Percentiles rank a stretch among this genome's conserved stretches.
Evolutionary conservation across 108 stramenopile species (phyloP).

Genomic region (Nitzschia sp.): DNA sequence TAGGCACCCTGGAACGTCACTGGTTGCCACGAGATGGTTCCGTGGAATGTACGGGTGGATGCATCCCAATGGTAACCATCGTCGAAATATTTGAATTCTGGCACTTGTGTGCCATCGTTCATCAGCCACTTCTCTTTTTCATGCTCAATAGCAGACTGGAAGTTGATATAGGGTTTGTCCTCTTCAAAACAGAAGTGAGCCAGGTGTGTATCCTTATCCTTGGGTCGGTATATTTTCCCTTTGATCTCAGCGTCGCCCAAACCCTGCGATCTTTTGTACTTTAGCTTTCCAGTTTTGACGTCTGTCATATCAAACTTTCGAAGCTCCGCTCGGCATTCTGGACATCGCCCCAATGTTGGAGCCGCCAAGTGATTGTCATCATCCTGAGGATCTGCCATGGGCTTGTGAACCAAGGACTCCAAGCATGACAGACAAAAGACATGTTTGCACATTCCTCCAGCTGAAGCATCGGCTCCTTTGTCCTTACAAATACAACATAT

Average conservation of each 20-base stretch:
- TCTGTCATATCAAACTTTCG: conserved; percentile 28
- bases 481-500: conserved; percentile 31
- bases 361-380: conserved; percentile 24
- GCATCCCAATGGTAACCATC: conserved; percentile 17
- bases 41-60: conserved; percentile 21
- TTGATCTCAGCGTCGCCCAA: neutral
- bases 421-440: conserved; percentile 20
- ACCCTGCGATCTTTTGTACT: neutral
- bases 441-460: conserved; percentile 19
- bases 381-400: conserved; percentile 8
- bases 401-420: conserved; percentile 14
- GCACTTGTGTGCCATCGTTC: conserved; percentile 19
- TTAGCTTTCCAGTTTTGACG: conserved; percentile 12
- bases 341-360: conserved; percentile 25
- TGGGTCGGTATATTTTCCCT: conserved; percentile 19
- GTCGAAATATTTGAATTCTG: conserved; percentile 22
- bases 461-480: conserved; percentile 4
- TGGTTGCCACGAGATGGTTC: conserved; percentile 17
- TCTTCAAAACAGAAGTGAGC: conserved; percentile 18
- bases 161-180: conserved; percentile 20
- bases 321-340: conserved; percentile 20
- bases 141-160: conserved; percentile 19
- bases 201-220: conserved; percentile 7
- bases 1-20: conserved; percentile 20
- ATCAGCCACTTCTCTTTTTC: conserved; percentile 17